Conservation (phyloP, 257 asterid species). For the Schizonepeta tenuifolia region DNA sequence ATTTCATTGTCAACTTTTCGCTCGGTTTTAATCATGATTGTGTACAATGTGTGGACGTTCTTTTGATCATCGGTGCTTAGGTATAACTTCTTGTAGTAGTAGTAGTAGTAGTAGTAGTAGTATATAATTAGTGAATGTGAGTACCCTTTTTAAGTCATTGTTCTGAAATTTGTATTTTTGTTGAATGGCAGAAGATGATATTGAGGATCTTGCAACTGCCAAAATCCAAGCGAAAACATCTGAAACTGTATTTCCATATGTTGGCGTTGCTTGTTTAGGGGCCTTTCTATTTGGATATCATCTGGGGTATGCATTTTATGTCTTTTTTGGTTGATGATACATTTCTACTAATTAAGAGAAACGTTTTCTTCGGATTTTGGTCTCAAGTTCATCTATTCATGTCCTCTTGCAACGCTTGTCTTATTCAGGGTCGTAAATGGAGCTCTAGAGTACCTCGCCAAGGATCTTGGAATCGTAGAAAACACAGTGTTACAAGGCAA, state of each 20-base stretch:
- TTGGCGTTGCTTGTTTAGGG: constrained; percentile 95
- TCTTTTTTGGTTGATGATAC: background rate
- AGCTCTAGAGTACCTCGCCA: constrained; percentile 86
- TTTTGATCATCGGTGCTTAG: background rate
- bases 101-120: too few relatives aligned
- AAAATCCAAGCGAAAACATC: constrained; percentile 67
- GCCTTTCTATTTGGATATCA: constrained; percentile 95
- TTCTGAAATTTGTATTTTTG: constrained; percentile 16
- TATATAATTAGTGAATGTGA: background rate
- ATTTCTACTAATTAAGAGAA: background rate
- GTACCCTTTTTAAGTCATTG: background rate
- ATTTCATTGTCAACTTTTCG: background rate
- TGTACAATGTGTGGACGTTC: background rate
- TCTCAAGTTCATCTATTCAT: background rate
- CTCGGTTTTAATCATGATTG: background rate
- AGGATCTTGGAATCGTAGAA: constrained; percentile 88
- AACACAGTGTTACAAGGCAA: constrained; percentile 87
- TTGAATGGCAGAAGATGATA: constrained; percentile 59
- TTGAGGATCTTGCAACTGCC: constrained; percentile 60
- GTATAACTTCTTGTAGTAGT: too few relatives aligned
- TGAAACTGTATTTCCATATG: constrained; percentile 83
- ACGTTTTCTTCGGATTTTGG: background rate
- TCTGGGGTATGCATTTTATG: constrained; percentile 68
- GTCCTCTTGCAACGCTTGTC: constrained; percentile 20
- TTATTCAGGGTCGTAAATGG: constrained; percentile 92